Base-by-base conservation (phyloP, 73 alveolate genomes). In the Paramecium bursaria region DNA sequence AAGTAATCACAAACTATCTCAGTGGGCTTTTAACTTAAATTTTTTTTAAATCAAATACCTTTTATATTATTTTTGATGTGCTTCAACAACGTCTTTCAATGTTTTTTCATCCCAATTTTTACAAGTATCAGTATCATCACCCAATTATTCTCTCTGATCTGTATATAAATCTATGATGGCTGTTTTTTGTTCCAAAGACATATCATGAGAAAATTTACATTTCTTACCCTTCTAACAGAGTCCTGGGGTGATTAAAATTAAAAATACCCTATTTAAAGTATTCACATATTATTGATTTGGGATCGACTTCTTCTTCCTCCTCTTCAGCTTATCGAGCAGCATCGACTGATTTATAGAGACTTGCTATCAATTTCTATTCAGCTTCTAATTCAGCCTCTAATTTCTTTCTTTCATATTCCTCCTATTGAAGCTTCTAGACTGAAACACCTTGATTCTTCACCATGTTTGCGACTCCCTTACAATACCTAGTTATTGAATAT, bases 191-290 rank as follows among this genome's bases (percentile, higher is more conserved):
- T 92, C 95, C 54, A 92, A 74, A 47, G 86, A 86, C 80, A 92
- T 73, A 60, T 94, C 99, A 60, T 95, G 99, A 73, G 96, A 91
- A 75, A 92, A 94, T 46, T 93, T 95, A 73, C 99, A 95, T 87
- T 94, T 93, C 67, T 95, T 95, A 15, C 99, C 99, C 87, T 94
- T 94, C 31, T 90, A 90, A 61, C 99, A 95, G 10, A 82, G 74
- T 21, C 97, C 95, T 67, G 44, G 3, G n/a, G 26, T 21, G 19
- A 67, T 42, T 14, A 67, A 7, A 21, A 1, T 67, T 47, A 19
- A 42, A n/a, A 26, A 50, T 61, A 48, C 95, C 97, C 51, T 92
- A 92, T 86, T 95, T 95, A 91, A 92, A 95, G 77, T 91, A 92
- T 74, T 93, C 94, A 76, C 98, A 95, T 46, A 95, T 51, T 11